Evolutionary conservation across 331 rosid species (phyloP).

Genomic region (Prunus yedoensis): DNA sequence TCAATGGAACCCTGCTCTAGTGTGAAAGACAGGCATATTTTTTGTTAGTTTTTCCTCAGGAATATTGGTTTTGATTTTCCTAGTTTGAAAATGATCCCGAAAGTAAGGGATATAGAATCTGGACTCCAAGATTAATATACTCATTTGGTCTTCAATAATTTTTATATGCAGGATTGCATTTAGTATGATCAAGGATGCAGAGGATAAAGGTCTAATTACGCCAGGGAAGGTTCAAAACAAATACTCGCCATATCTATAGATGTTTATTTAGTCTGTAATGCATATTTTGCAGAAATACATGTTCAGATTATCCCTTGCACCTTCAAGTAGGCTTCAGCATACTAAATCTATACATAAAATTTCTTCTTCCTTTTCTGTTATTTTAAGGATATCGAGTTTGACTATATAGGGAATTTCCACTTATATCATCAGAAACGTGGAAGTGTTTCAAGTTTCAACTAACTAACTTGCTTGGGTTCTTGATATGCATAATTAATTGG

Average conservation of each 20-base stretch:
- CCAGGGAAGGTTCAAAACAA: slow-evolving; percentile 70
- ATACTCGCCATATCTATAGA: slow-evolving; percentile 4
- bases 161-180: slow-evolving; percentile 54
- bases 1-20: slow-evolving; percentile 78
- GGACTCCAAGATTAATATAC: neutral
- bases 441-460: slow-evolving; percentile 13
- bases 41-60: neutral
- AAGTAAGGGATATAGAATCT: neutral
- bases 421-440: neutral
- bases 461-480: slow-evolving; percentile 11
- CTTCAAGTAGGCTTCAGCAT: too few species aligned
- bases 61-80: neutral
- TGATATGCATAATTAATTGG: slow-evolving; percentile 22
- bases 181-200: slow-evolving; percentile 91
- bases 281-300: too few species aligned
- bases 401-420: too few species aligned
- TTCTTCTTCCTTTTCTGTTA: too few species aligned
- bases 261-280: neutral
- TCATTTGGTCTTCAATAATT: neutral
- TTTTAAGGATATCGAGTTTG: too few species aligned
- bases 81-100: neutral
- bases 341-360: too few species aligned
- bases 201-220: slow-evolving; percentile 73
- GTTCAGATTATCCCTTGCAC: too few species aligned
- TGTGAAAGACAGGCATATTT: slow-evolving; percentile 69